Percentiles rank a stretch among this genome's conserved stretches.
These are phyloP conservation scores for Melampsora americana DNA, from an alignment of 1,284 basidiomycete species.

Conservation along the genomic window DNA sequence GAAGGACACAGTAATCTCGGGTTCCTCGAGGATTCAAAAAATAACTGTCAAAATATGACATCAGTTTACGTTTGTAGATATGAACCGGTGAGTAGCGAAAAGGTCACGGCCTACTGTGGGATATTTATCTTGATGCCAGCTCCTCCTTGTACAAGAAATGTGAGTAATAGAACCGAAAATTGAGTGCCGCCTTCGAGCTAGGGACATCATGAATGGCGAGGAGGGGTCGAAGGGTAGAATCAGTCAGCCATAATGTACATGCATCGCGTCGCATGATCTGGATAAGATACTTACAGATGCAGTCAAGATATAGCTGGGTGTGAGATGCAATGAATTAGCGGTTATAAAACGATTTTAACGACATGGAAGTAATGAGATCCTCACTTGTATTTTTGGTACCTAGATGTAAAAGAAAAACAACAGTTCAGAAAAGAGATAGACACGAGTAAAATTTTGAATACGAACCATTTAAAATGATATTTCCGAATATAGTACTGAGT, in stretches of 20 bases:
- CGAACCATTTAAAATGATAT: constrained; percentile 37
- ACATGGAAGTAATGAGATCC: background rate
- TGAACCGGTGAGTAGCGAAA: no score
- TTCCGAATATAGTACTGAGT: constrained; percentile 29
- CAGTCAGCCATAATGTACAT: background rate
- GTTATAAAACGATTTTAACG: background rate
- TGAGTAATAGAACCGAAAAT: constrained; percentile 16
- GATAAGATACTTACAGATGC: constrained; percentile 14
- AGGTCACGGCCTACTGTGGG: constrained; percentile 13
- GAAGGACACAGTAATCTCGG: constrained; percentile 33
- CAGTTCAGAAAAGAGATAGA: background rate
- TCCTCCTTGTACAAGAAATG: constrained; percentile 34
- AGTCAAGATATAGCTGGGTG: constrained; percentile 26
- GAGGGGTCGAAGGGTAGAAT: background rate
- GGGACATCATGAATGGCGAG: background rate
- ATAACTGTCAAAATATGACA: constrained; percentile 3
- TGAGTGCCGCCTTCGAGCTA: constrained; percentile 37
- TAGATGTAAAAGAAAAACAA: background rate
- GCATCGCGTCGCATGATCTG: background rate
- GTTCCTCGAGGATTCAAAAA: constrained; percentile 31
- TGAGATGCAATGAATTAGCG: background rate
- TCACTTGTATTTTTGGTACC: constrained; percentile 42
- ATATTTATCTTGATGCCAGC: constrained; percentile 26
- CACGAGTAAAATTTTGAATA: background rate
- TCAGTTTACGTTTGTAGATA: no score